Base-by-base conservation (phyloP, 2,329 filamentous ascomycete species). In the Ophiosphaerella herpotricha region DNA sequence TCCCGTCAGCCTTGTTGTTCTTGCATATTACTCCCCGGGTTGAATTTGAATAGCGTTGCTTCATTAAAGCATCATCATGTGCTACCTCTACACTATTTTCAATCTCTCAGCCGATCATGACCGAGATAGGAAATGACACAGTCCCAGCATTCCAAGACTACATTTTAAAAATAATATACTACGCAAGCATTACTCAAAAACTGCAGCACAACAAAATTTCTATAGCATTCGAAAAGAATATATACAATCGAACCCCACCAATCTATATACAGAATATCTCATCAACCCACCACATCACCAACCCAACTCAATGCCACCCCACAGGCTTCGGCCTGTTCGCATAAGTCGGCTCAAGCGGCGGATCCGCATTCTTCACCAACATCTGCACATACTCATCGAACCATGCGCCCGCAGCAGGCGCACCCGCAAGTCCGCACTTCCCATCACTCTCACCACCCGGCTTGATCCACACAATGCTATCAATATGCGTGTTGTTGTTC, bases 381-480 rank as follows among this genome's bases (percentile, higher is more conserved):
- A 64, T 63, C 49, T 68, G 62, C 11, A 61, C 57, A 47, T 68
- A 68, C 45, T 57, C 52, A 24, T 68, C 63, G 40, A 66, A 66
- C 64, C 64, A 68, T 23, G 56, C 60, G 32, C 64, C 64, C 21
- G 64, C 64, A 16, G 47, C 55, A 3, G 64, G 64, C 8, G 64
- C 64, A 26, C 63, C 64, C 31, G 44, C 49, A 31, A 66, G 56
- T 2, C 64, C 64, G 32, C 64, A 68, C 6, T 35, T 24, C 7
- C 64, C 64, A 36, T 68, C 64, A 29, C 60, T 64, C 53, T 68
- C 64, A 18, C 64, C 64, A 42, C 64, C 64, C 7, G 64, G 64
- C 55, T 68, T 68, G 45, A 66, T 63, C 64, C 64, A 68, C 4
- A 68, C 64, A n/a, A 68, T 38, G 26, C 60, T 64, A 39, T 68